A percentile compares a stretch with the other conserved stretches of the same genome.
Conservation (phyloP, 257 asterid genomes). For the Agastache rugosa region DNA sequence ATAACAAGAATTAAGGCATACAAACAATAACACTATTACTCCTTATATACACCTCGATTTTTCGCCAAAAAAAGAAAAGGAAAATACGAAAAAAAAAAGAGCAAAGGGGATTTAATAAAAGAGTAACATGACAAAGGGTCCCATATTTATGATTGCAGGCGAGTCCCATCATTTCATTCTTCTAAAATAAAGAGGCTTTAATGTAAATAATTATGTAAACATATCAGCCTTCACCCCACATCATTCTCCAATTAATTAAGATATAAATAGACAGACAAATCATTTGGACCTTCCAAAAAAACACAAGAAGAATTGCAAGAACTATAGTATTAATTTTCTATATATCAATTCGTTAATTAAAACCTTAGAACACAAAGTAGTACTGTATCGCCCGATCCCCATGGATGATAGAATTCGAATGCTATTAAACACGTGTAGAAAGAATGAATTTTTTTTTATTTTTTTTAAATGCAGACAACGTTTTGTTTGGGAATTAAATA, state of each 20-base stretch:
- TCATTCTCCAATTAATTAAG: background rate
- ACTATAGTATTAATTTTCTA: background rate
- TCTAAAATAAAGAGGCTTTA: background rate
- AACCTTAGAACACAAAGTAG: background rate
- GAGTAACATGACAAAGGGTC: background rate
- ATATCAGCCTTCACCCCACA: background rate
- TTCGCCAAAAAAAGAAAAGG: background rate
- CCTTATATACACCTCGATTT: too few relatives aligned
- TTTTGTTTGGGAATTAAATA: too few relatives aligned
- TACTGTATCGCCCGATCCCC: too few relatives aligned
- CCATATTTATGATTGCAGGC: background rate
- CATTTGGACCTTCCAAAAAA: background rate
- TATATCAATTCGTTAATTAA: background rate
- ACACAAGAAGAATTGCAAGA: background rate
- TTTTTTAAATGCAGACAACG: too few relatives aligned
- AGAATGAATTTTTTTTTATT: too few relatives aligned
- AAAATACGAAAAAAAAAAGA: background rate
- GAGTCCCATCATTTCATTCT: conserved; percentile 5
- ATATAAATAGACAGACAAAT: background rate
- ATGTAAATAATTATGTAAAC: background rate
- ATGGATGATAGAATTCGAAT: too few relatives aligned
- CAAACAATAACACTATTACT: too few relatives aligned
- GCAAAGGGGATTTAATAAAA: background rate
- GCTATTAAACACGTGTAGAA: too few relatives aligned
- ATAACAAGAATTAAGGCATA: background rate